These are phyloP conservation scores for Zygoascus bituminiphila DNA, from an alignment of 805 yeast genomes.

Conservation along the genomic window DNA sequence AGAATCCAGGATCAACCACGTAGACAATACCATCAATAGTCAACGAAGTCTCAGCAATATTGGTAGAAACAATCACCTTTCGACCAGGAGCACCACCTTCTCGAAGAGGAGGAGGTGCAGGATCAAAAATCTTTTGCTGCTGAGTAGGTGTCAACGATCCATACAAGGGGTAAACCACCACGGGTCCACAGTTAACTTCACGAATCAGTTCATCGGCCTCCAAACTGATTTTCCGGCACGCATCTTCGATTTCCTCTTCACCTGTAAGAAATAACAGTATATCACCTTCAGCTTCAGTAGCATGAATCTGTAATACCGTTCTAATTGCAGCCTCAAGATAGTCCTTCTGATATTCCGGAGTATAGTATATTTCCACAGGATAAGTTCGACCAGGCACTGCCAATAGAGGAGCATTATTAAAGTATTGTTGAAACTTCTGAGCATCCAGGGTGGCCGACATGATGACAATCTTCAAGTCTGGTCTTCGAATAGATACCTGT, in stretches of 20 bases:
- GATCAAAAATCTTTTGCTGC: conserved; percentile 88
- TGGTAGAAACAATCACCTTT: conserved; percentile 84
- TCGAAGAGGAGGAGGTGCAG: conserved; percentile 69
- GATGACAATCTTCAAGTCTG: conserved; percentile 82
- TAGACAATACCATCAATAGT: conserved; percentile 97
- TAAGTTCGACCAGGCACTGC: conserved; percentile 98
- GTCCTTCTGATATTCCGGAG: conserved; percentile 94
- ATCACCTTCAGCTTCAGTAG: conserved; percentile 92
- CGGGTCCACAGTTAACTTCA: conserved; percentile 85
- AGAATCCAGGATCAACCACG: conserved; percentile 95
- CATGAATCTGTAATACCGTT: conserved; percentile 93
- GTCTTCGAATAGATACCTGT: conserved; percentile 68
- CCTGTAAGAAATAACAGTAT: conserved; percentile 82
- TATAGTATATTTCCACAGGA: conserved; percentile 94
- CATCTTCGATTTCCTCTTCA: conserved; percentile 97
- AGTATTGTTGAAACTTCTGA: conserved; percentile 78
- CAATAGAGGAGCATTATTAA: conserved; percentile 83
- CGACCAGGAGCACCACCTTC: conserved; percentile 88
- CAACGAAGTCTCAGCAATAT: conserved; percentile 95
- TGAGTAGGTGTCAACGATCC: conserved; percentile 96
- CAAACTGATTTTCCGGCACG: conserved; percentile 76
- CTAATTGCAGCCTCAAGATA: conserved; percentile 91
- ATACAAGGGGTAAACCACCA: conserved; percentile 84
- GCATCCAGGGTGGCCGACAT: conserved; percentile 99
- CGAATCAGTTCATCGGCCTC: conserved; percentile 85